Percentiles rank a stretch among this genome's conserved stretches.
These are phyloP conservation scores for Saccharomyces hybrid DNA, from an alignment of 1,139 yeast genomes.

Conservation along the genomic window DNA sequence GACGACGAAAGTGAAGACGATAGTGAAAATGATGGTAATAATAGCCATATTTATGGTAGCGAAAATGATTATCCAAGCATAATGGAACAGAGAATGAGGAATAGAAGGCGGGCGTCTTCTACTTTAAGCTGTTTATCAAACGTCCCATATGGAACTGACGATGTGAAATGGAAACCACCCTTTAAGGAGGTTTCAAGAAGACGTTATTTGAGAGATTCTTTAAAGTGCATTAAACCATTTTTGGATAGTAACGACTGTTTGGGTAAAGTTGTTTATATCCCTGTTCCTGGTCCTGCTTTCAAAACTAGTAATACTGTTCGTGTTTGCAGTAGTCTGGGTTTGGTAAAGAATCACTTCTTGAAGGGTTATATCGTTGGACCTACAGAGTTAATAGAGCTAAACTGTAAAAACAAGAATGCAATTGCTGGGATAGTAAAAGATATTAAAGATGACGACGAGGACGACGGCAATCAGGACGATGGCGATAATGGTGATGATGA, in stretches of 20 bases:
- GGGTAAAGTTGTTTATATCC: slow-evolving; percentile 41
- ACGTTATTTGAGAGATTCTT: slow-evolving; percentile 44
- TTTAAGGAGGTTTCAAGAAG: slow-evolving; percentile 37
- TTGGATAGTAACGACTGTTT: slow-evolving; percentile 49
- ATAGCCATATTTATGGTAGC: slow-evolving; percentile 11
- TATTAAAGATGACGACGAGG: not conserved
- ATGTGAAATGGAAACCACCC: slow-evolving; percentile 44
- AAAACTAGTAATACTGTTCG: slow-evolving; percentile 17
- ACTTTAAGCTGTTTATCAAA: slow-evolving; percentile 18
- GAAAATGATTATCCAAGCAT: slow-evolving; percentile 36
- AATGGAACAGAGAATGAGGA: slow-evolving; percentile 11
- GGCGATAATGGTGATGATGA: not conserved
- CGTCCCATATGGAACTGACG: slow-evolving; percentile 25
- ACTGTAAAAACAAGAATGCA: not conserved
- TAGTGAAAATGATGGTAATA: slow-evolving; percentile 5
- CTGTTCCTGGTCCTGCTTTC: slow-evolving; percentile 31
- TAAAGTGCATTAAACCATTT: slow-evolving; percentile 51
- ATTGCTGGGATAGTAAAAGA: not conserved
- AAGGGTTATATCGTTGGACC: slow-evolving; percentile 27
- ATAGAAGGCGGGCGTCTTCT: slow-evolving; percentile 19
- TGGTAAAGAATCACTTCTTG: slow-evolving; percentile 19
- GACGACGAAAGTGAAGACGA: slow-evolving; percentile 9
- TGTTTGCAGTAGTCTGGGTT: not conserved
- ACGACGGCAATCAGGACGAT: not conserved
- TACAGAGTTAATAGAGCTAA: slow-evolving; percentile 15